Evolutionary conservation across 225 moss, liverwort and hornwort species (phyloP), one percentile per base, ranked within the genome.

Genomic region (Sphagnum contortum): DNA sequence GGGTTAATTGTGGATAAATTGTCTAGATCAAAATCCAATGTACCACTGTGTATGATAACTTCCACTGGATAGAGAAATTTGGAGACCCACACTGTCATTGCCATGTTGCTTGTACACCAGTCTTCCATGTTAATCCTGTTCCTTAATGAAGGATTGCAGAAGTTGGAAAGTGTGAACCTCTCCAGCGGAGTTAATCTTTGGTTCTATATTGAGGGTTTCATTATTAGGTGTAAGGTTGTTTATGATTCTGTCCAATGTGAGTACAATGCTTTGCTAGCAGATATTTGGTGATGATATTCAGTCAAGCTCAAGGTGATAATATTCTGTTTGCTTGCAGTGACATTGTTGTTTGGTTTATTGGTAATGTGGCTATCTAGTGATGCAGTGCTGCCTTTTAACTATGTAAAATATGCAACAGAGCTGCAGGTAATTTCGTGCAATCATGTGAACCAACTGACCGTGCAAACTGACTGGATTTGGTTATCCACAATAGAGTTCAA

Each of bases 51-150:
- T 92, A 80, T 63, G 94, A 95, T 66, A 72, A 89, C 68, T 92
- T 85, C 55, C 68, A 81, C 53, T 95, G 94, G 94, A 92, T 95
- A 91, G 71, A 70, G 63, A 90, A 92, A 47, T 95, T 89, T 54
- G 88, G 91, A 29, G 94, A 95, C 71, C 91, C 91, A 6, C 44
- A 80, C 64, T 95, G 89, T 66, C 89, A 66, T 56, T 91, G 94
- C 57, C 91, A 91, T 77, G 91, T 86, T 12, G 88, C 94, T 59
- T 59, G 94, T 95, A 84, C 73, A 75, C 44, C 57, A 3, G 45
- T 6, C 47, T 6, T 60, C 47, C 52, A 8, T 57, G 48, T 46
- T 63, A 63, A 65, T 13, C 66, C 61, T 49, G 5, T 57, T 3
- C 8, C n/a, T 13, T 50, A n/a, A n/a, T n/a, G n/a, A n/a, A n/a